Base-by-base conservation (phyloP, 345 rosid genomes). In the Eucalyptus regnans region DNA sequence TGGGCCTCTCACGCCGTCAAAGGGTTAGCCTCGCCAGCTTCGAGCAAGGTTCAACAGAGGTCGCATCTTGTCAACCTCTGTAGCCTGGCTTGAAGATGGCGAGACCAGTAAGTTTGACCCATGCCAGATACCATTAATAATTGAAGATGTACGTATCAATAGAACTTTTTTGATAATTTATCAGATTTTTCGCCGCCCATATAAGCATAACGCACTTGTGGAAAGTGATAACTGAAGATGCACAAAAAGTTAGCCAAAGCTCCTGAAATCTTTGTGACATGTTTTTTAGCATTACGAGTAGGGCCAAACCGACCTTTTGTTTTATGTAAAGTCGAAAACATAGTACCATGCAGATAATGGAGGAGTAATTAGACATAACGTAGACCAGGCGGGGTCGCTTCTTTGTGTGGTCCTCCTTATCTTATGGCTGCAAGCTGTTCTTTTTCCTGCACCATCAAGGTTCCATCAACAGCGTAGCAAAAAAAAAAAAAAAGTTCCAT, bases 11-110 rank as follows among this genome's bases (percentile, higher is more conserved):
- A 9, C 1, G 62, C 29, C 29, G 29, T 56, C 12, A 23, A 56
- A 56, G 62, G 29, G 12, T 23, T 56, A 25, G 62, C 62, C 62
- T 56, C 1, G 6, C 62, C 5, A 23, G 13, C 29, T 23, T 9
- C 3, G 3, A 25, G 62, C 29, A 22, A 56, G 6, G 62, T 1
- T 56, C 12, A 25, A 56, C 0, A 56, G 1, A 56, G 29, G 3
- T 23, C 1, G 13, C 2, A 2, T 12, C 29, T 4, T 23, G 6
- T 56, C 29, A 56, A 23, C 62, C 62, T 56, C 29, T 56, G 0
- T 8, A 56, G 62, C 62, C 3, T 23, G 2, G 29, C 29, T 12
- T 22, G 1, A 10, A 56, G 12, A 9, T 56, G 29, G 27, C 23
- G 62, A 56, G 29, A 22, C 5, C 6, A 56, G 12, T 3, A 25